Conservation (phyloP, 2,329 filamentous ascomycete genomes). For the Bimuria novae-zelandiae region DNA sequence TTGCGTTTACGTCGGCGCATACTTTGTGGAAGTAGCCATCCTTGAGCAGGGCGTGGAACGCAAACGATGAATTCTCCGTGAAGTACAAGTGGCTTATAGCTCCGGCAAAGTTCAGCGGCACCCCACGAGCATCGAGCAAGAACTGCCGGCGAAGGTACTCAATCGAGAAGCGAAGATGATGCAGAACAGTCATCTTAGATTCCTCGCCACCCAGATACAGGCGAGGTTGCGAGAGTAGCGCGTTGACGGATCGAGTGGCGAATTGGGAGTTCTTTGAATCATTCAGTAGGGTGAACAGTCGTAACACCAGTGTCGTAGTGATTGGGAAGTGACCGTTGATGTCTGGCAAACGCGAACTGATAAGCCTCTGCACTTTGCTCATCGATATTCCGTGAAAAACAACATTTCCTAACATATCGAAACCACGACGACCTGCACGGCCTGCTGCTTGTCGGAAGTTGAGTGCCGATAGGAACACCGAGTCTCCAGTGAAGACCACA, state of each 20-base stretch:
- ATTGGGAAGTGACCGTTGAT: constrained; percentile 79
- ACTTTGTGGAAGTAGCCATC: constrained; percentile 71
- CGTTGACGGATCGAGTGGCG: constrained; percentile 65
- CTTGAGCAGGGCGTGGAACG: constrained; percentile 74
- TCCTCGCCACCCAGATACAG: constrained; percentile 72
- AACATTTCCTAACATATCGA: constrained; percentile 79
- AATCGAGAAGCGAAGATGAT: constrained; percentile 80
- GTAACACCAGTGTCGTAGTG: constrained; percentile 72
- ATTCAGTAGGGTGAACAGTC: constrained; percentile 69
- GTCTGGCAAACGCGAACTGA: constrained; percentile 74
- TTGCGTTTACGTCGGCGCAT: constrained; percentile 61
- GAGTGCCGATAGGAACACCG: constrained; percentile 71
- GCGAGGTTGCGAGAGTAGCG: constrained; percentile 70
- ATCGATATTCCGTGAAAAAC: constrained; percentile 71
- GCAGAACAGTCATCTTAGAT: constrained; percentile 70
- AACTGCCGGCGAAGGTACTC: constrained; percentile 75
- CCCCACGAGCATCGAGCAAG: constrained; percentile 64
- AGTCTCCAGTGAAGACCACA: constrained; percentile 76
- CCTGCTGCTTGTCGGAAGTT: constrained; percentile 79
- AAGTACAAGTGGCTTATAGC: constrained; percentile 75
- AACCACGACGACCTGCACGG: constrained; percentile 78
- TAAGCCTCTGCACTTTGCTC: constrained; percentile 67
- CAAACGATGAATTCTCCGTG: constrained; percentile 75
- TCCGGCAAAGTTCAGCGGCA: constrained; percentile 73
- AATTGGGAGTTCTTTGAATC: constrained; percentile 67